Evolutionary conservation across 352 stramenopile genomes (phyloP), one percentile per base, ranked within the genome.

Genomic region (Globisporangium spinosum): DNA sequence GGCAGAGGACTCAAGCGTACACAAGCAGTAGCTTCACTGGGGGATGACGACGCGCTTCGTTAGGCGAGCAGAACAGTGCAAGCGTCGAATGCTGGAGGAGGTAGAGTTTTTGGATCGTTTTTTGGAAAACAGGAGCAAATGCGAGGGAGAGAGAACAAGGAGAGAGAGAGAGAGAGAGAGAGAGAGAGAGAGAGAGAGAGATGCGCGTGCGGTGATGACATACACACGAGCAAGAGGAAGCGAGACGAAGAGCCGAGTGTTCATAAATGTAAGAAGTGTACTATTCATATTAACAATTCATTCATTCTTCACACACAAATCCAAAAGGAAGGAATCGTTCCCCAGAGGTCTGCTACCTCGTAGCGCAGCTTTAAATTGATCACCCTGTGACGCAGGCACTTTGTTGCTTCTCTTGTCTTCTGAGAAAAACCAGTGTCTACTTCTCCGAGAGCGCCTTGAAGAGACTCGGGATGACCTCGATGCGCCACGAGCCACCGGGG

Each of bases 361-460:
- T 53, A 27, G n/a, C 13, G 17, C 8, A 54, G 58, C 20, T 64
- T 58, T 25, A 35, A 35, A 27, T 29, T 35, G 4, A 23, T 38
- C 25, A 3, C 57, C 25, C 3, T 43, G 12, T 43, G 35, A 43
- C 10, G 35, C 35, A 43, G 10, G 10, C 35, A 43, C 12, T 13
- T 32, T 32, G 35, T 17, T 43, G 38, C 12, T 45, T 20, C 38
- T 45, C 38, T 20, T 3, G 3, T 45, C 38, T 45, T 45, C 38
- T 45, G 38, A 45, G 8, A 20, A 13, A 45, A 45, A 20, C 38
- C 15, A 22, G n/a, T 17, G 25, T 45, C 60, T 89, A 94, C 70
- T 94, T 94, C 68, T 94, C 86, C 2, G 86, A 94, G 22, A 94
- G 71, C 58, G 87, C 86, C 71, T 94, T 94, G 74, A 94, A 94